phyloP scores from a whole-genome alignment of 2,329 filamentous ascomycete species.

The Ploettnerulaceae sp. region DNA sequence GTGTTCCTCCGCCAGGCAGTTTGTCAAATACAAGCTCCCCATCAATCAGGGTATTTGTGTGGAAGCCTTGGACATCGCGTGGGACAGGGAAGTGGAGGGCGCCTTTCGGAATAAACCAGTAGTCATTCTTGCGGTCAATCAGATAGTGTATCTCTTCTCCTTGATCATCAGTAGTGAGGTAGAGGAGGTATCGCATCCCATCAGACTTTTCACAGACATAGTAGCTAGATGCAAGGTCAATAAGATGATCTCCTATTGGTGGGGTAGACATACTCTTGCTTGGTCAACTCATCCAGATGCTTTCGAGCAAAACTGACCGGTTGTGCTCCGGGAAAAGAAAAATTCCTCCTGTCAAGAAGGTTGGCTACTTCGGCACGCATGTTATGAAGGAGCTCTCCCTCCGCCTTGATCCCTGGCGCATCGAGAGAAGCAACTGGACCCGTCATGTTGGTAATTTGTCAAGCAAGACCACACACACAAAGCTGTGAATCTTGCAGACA shows the following conservation, averaged over 20 bases:
- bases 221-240: constrained; percentile 51
- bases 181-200: constrained; percentile 91
- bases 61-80: constrained; percentile 61
- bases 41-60: constrained; percentile 78
- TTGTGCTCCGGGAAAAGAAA: constrained; percentile 81
- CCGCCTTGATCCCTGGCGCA: constrained; percentile 61
- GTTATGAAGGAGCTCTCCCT: constrained; percentile 51
- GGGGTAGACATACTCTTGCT: constrained; percentile 57
- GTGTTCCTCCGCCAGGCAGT: constrained; percentile 58
- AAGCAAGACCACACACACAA: neutral
- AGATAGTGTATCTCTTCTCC: constrained; percentile 74
- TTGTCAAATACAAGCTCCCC: constrained; percentile 88
- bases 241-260: neutral
- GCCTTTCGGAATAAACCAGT: constrained; percentile 71
- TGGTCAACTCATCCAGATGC: constrained; percentile 77
- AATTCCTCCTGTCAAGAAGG: constrained; percentile 65
- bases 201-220: constrained; percentile 99
- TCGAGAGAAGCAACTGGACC: constrained; percentile 39
- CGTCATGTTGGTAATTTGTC: constrained; percentile 16
- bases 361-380: constrained; percentile 70
- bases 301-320: constrained; percentile 84
- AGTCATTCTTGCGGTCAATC: constrained; percentile 97
- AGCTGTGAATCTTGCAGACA: neutral
- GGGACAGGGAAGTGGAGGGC: constrained; percentile 76
- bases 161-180: constrained; percentile 65